Base-by-base conservation (phyloP, 176 grass and related monocot genomes). In the Sorghum bicolor region DNA sequence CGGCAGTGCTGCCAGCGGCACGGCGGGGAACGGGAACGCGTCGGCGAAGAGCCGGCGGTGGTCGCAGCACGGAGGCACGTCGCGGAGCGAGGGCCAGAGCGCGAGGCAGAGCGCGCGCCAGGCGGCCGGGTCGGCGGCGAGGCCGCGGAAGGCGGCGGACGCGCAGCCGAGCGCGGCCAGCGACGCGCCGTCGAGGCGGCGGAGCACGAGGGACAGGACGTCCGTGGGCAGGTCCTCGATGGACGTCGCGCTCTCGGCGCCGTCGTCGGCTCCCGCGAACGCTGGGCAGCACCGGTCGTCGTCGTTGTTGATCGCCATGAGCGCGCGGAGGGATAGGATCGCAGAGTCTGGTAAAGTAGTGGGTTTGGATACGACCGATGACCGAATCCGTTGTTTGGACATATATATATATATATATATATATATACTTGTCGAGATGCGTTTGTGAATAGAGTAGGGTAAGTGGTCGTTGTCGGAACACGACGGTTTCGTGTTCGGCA, bases 201-300 rank as follows among this genome's bases (percentile, higher is more conserved):
- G 63, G 75, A 97, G 80, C 16, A 79, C 89, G 28, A 72, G 79
- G 3, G 22, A 77, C 15, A 97, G 39, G 44, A 92, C 80, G 68
- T 97, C 94, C 29, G 28, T 44, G 44, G 90, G 94, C 10, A 97
- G 86, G 76, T 97, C 92, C 40, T 92, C 77, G 40, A 97, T 82
- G 45, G 37, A 78, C 9, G 75, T 72, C 14, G 29, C 67, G 24
- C 1, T 13, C 19, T 43, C 70, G 22, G 17, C 44, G 31, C 55
- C 39, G 39, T 29, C 80, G 39, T 55, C 84, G n/a, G 7, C 79
- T 6, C 4, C 71, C 3, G 4, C 20, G 22, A 60, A 24, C 30
- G 50, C 31, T 6, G 22, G 3, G 50, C 2, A 20, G 26, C 1
- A 8, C 30, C 5, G 30, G 31, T 7, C 32, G 71, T 0, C 43